A percentile compares a stretch with the other conserved stretches of the same genome.
Conservation (phyloP, 1,284 basidiomycete species). For the Sanguinoderma infundibulare region DNA sequence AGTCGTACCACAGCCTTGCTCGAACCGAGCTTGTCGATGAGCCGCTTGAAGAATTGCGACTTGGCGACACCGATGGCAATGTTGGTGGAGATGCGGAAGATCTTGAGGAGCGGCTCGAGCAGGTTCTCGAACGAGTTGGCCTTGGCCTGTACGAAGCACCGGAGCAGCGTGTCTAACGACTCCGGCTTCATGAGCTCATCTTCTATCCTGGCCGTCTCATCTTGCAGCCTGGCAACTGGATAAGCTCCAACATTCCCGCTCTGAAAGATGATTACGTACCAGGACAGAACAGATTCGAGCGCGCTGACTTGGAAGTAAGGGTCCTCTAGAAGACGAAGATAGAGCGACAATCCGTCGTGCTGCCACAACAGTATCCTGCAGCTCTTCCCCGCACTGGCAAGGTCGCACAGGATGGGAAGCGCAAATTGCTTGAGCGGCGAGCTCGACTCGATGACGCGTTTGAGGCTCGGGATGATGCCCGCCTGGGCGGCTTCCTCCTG, state of each 20-base stretch:
- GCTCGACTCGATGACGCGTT: conserved; percentile 83
- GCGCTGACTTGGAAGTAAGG: conserved; percentile 97
- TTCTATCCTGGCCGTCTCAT: conserved; percentile 93
- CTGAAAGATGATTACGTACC: conserved; percentile 54
- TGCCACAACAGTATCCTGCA: conserved; percentile 90
- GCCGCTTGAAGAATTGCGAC: conserved; percentile 83
- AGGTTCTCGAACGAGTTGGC: conserved; percentile 95
- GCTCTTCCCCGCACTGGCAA: conserved; percentile 92
- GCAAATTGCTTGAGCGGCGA: conserved; percentile 97
- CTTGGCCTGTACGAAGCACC: conserved; percentile 87
- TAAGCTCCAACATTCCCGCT: neutral
- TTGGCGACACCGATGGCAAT: conserved; percentile 83
- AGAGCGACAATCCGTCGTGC: conserved; percentile 82
- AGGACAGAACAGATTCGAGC: conserved; percentile 88
- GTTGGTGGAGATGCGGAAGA: conserved; percentile 79
- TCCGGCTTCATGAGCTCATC: conserved; percentile 78
- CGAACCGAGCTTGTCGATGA: conserved; percentile 84
- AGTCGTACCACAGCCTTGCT: conserved; percentile 89
- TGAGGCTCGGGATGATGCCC: conserved; percentile 91
- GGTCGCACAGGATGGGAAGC: conserved; percentile 93
- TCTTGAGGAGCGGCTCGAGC: conserved; percentile 90
- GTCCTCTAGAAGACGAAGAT: conserved; percentile 85
- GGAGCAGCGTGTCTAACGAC: conserved; percentile 76
- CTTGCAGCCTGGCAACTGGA: conserved; percentile 74
- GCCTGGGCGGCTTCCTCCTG: conserved; percentile 98